phyloP scores from a whole-genome alignment of 805 yeast species.

The Isabelozyma heimii region DNA sequence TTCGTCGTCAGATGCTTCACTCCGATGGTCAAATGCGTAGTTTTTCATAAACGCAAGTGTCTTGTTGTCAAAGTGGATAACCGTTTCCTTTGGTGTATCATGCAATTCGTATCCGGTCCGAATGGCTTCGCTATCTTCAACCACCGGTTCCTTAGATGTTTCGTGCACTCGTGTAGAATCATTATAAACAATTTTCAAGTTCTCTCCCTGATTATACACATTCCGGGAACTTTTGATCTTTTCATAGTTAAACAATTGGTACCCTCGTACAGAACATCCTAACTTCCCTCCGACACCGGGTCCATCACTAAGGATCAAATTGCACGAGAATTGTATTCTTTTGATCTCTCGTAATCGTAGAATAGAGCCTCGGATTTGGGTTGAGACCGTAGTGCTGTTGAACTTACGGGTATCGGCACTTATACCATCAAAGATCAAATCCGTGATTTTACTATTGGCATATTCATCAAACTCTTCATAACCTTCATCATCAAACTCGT shows the following conservation, averaged over 20 bases:
- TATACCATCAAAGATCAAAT: conserved; percentile 4
- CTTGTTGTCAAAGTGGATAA: conserved; percentile 23
- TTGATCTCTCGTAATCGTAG: conserved; percentile 58
- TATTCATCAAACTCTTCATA: conserved; percentile 5
- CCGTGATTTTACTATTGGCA: conserved; percentile 1
- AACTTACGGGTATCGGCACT: conserved; percentile 12
- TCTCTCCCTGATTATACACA: conserved; percentile 54
- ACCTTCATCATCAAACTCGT: conserved; percentile 6
- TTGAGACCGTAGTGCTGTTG: conserved; percentile 28
- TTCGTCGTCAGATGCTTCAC: conserved; percentile 7
- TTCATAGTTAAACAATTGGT: conserved; percentile 57
- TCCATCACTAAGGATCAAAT: conserved; percentile 53
- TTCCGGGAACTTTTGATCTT: conserved; percentile 46
- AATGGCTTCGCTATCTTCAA: conserved; percentile 28
- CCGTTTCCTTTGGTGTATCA: conserved; percentile 14
- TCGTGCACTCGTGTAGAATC: conserved; percentile 38
- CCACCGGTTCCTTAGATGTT: conserved; percentile 43
- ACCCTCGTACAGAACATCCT: conserved; percentile 69
- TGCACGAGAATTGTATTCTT: conserved; percentile 60
- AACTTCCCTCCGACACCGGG: conserved; percentile 36
- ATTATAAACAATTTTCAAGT: conserved; percentile 50
- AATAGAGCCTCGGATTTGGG: conserved; percentile 47
- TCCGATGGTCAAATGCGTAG: conserved; percentile 33
- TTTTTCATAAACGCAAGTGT: conserved; percentile 26
- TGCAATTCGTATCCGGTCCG: conserved; percentile 24